phyloP scores from a whole-genome alignment of 371 early-diverging fungal genomes.

The Mortierella sp. region DNA sequence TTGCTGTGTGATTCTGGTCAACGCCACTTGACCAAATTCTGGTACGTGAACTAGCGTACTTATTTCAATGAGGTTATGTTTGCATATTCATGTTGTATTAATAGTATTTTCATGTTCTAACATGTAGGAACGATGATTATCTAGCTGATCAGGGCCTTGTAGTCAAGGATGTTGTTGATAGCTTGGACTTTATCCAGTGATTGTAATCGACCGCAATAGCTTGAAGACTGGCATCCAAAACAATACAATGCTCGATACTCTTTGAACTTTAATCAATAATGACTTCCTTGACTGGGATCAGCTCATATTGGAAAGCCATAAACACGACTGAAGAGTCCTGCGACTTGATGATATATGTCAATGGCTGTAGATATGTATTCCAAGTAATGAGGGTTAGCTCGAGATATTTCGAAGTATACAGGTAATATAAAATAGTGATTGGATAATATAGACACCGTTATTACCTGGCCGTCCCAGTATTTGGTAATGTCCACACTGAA shows the following conservation, averaged over 20 bases:
- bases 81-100: background rate
- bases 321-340: conserved; percentile 63
- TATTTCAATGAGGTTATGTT: background rate
- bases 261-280: conserved; percentile 19
- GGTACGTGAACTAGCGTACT: conserved; percentile 59
- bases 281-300: conserved; percentile 57
- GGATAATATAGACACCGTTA: background rate
- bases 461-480: conserved; percentile 79
- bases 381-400: background rate
- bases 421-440: background rate
- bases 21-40: conserved; percentile 88
- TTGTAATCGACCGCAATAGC: conserved; percentile 1
- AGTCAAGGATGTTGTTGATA: conserved; percentile 50
- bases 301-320: conserved; percentile 71
- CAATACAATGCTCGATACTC: background rate
- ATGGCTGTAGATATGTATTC: conserved; percentile 55
- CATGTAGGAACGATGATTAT: conserved; percentile 53
- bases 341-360: conserved; percentile 68
- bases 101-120: background rate
- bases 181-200: conserved; percentile 38
- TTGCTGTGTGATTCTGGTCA: conserved; percentile 88
- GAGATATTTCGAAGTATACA: background rate
- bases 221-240: background rate
- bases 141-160: conserved; percentile 39
- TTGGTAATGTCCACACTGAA: conserved; percentile 66